These are phyloP conservation scores for Musa schizocarpa DNA, from an alignment of 176 grass and related monocot genomes.

Conservation along the genomic window DNA sequence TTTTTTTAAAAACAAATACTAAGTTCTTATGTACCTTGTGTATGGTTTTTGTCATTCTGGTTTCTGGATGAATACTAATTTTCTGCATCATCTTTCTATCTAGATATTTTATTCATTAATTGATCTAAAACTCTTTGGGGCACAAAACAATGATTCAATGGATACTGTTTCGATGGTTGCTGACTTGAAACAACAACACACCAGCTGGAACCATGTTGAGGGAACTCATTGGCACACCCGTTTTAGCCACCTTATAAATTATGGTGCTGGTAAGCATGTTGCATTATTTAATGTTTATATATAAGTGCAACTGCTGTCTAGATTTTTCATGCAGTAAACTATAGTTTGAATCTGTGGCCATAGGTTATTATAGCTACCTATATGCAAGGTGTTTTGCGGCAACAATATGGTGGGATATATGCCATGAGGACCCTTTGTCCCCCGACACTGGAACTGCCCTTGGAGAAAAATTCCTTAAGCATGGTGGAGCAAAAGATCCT, in stretches of 20 bases:
- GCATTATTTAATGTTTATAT: not conserved
- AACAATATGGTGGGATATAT: constrained; percentile 85
- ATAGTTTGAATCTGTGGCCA: not conserved
- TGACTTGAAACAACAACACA: constrained; percentile 67
- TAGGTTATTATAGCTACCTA: constrained; percentile 94
- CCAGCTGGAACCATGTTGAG: constrained; percentile 70
- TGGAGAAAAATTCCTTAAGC: constrained; percentile 47
- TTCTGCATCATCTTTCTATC: not conserved
- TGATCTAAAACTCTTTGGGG: constrained; percentile 78
- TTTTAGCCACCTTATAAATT: constrained; percentile 82
- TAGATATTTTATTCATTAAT: constrained; percentile 95
- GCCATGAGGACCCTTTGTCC: constrained; percentile 64
- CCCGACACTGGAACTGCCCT: constrained; percentile 38
- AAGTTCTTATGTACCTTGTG: not conserved
- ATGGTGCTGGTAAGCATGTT: constrained; percentile 61
- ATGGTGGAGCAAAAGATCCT: constrained; percentile 72
- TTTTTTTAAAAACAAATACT: constrained; percentile 11
- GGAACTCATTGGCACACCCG: constrained; percentile 76
- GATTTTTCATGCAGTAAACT: not conserved
- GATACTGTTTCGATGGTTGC: constrained; percentile 71
- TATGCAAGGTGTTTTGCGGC: constrained; percentile 88
- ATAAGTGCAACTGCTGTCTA: not conserved
- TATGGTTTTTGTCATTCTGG: not conserved
- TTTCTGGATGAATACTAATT: not conserved
- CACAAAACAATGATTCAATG: constrained; percentile 46